Base-by-base conservation (phyloP, 169 alveolate genomes). In the Plasmodium chabaudi region DNA sequence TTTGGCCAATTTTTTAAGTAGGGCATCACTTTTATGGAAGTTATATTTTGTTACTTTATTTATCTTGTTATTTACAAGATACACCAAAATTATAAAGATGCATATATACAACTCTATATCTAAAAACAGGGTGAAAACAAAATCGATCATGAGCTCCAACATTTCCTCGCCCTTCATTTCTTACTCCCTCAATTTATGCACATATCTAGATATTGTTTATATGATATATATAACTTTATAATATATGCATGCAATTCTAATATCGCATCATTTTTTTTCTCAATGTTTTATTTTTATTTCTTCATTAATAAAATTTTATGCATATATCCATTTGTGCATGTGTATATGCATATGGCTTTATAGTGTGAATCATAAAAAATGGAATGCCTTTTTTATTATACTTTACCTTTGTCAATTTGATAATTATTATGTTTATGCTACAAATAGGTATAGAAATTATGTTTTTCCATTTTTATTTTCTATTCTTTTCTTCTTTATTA, bases 1-100 rank as follows among this genome's bases (percentile, higher is more conserved):
- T 51, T 77, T 77, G 13, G 88, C 63, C 9, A 77, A 56, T 77
- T 67, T 77, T 25, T 77, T 63, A 46, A 77, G 46, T 19, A 77
- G 57, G 27, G 42, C 13, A 21, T 77, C 88, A 51, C 65, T 49
- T 49, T 77, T 17, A 44, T 46, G 47, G 49, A 63, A 63, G 39
- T 77, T 44, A 10, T 69, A 77, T 49, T 77, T 57, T 46, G 51
- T 77, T 51, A 77, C 21, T 51, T 77, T 77, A 77, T 63, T 47
- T 6, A 77, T 44, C 51, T 64, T 77, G 27, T 27, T 63, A 7
- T 56, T 46, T 63, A 75, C 39, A 5, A 77, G 7, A 19, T 46
- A 77, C 4, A 53, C 34, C 64, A 77, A 57, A 9, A 77, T 9
- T 9, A 77, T 23, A 25, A 77, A 77, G 19, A 23, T 57, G 53